Base-by-base conservation (phyloP, 306 rosid species). In the Cucumis cinereus region DNA sequence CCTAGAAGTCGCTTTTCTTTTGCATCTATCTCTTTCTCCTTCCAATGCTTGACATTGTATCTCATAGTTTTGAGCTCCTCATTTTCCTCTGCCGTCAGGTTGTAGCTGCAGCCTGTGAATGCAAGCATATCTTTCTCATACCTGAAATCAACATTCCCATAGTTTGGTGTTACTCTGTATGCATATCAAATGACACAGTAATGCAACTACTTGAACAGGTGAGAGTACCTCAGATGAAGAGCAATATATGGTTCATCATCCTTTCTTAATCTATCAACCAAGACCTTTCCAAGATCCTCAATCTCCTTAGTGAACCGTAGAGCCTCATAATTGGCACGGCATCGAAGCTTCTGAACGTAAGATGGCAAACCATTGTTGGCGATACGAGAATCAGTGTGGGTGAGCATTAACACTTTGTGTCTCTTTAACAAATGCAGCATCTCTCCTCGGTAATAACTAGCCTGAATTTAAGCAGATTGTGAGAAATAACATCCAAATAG, bases 61-160 rank as follows among this genome's bases (percentile, higher is more conserved):
- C 99, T 89, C 99, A 95, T 95, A 28, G 19, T 83, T 77, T 84
- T 84, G 20, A 95, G 98, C 60, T 95, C 92, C 75, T 86, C 91
- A 2, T 86, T 83, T 76, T 95, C 99, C 28, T 81, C 83, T 19
- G 79, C 80, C 1, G 97, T 90, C 56, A 95, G 97, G 82, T 95
- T 95, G 83, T 95, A 89, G 79, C 85, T 92, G 89, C 99, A 95
- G 75, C 99, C 99, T 0, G 99, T 95, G 84, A 95, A 95, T 33
- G 99, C 93, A 61, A 95, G 89, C 99, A 95, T 95, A 86, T 95
- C 99, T 79, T 95, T 95, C 90, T 95, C 99, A 76, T 95, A 95
- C 85, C 99, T 93, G 80, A 79, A 78, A 43, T 35, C 81, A 76
- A 57, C 12, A 73, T 57, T 15, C 3, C 19, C 69, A 79, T 69